Base-by-base conservation (phyloP, 306 rosid genomes). In the Prunus kanzakura region DNA sequence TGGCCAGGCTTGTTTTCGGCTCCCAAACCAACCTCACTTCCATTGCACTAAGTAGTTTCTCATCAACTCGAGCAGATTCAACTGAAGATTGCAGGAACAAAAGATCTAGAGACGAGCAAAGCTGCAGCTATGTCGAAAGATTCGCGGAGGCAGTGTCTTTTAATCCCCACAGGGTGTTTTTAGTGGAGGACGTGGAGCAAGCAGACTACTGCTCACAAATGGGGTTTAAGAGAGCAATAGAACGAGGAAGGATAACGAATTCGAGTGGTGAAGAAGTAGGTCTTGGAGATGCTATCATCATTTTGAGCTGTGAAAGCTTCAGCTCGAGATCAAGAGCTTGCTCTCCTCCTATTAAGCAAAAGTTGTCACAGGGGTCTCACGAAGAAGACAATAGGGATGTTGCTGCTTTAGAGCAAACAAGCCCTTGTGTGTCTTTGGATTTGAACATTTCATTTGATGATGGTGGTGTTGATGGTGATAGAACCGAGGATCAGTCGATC, bases 161-260 rank as follows among this genome's bases (percentile, higher is more conserved):
- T 10, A 91, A 96, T 78, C 99, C 99, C 41, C 98, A 84, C 30
- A 87, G 99, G 46, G 96, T 96, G 19, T 92, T 96, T 61, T 63
- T 92, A 1, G 75, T 96, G 20, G 98, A 96, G 73, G 99, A 92
- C 71, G 87, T 96, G 32, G 99, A 91, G 67, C 93, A 89, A 88
- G 96, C 89, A 0, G 99, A 92, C 80, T 92, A 87, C 77, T 79
- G 85, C 57, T 92, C 98, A 25, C 93, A 88, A 81, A n/a, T 91
- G 82, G 96, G 92, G 57, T 92, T 96, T 62, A 96, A 89, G 78
- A 92, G 87, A 80, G 96, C 98, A 5, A 88, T 92, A 20, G 97
- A 89, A 69, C 83, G 82, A 61, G 99, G 99, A 79, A 82, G 72
- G n/a, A 67, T 92, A 16, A 20, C 30, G 13, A 85, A 81, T 43